Evolutionary conservation across 2,329 filamentous ascomycete species (phyloP).

Genomic region (Talaromyces sp.): DNA sequence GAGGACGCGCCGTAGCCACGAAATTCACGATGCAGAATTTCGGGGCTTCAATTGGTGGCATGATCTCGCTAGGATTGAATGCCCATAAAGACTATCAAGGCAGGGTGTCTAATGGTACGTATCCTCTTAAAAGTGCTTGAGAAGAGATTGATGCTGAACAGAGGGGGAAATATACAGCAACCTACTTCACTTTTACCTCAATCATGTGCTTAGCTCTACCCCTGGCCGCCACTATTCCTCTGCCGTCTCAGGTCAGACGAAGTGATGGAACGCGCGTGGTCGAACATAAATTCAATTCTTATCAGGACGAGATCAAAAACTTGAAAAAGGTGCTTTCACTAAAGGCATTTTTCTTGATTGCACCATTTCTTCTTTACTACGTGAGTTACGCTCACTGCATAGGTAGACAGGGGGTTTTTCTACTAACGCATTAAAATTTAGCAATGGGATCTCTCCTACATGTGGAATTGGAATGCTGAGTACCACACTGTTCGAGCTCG

Average conservation of each 20-base stretch:
- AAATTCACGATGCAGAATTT: conserved; percentile 1
- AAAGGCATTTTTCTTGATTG: background rate
- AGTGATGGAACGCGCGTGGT: background rate
- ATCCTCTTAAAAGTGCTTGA: no score
- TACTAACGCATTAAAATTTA: background rate
- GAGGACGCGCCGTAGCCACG: conserved; percentile 2
- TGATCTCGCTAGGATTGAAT: conserved; percentile 2
- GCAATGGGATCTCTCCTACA: conserved; percentile 4
- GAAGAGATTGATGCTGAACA: no score
- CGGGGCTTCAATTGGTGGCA: background rate
- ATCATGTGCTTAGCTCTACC: conserved; percentile 1
- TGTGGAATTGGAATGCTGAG: conserved; percentile 1
- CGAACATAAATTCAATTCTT: background rate
- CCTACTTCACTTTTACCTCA: background rate
- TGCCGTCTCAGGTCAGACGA: background rate
- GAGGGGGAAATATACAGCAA: background rate
- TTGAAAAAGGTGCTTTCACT: background rate
- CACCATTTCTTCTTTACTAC: background rate
- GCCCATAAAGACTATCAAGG: background rate
- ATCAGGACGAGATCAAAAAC: background rate
- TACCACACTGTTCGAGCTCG: conserved; percentile 3
- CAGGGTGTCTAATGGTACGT: background rate
- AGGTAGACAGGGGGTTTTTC: background rate
- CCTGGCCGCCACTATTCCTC: background rate
- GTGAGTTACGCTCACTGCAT: background rate